Evolutionary conservation across 176 grass and related monocot genomes (phyloP), one percentile per base, ranked within the genome.

Genomic region (Raddia distichophylla): DNA sequence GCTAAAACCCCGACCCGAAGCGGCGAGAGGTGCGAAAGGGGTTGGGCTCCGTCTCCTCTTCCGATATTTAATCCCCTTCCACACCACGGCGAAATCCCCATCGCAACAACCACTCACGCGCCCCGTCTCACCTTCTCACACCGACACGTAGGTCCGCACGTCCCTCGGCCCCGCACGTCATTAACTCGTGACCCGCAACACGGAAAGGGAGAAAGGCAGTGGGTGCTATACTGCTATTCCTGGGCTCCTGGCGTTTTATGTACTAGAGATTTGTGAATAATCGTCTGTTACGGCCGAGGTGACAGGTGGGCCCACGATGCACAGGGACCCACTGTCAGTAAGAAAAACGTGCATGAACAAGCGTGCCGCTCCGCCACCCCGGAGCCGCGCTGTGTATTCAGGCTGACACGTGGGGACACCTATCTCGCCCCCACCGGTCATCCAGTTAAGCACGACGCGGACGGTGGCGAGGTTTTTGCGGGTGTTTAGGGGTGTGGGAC

Each of bases 1-100:
- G 59, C 80, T 89, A 87, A 93, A 97, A 97, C 91, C 94, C 94
- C 91, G 81, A 90, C 82, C 86, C 48, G 68, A 80, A 89, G 51
- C 73, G 46, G 84, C 54, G 88, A 71, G 83, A 81, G 87, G 86
- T 80, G 84, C 75, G 64, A 85, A 97, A 89, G 81, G 76, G 22
- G 3, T 0, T n/a, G 58, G 56, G 18, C 13, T 13, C 0, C 0
- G 60, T 51, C 69, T 37, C 85, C 47, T 54, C 78, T 74, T 5
- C 7, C 71, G 69, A 77, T 96, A 91, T 88, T 93, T 91, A 93
- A 83, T 83, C 87, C 74, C 70, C 37, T 53, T 50, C 33, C 79
- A 4, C 59, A 18, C 33, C 69, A 58, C 51, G 60, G 34, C 33
- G 0, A 7, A 7, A 10, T 56, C 20, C 78, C 66, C 73, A 8